Evolutionary conservation across 1,139 yeast genomes (phyloP).

Genomic region (Citeromyces hawaiiensis): DNA sequence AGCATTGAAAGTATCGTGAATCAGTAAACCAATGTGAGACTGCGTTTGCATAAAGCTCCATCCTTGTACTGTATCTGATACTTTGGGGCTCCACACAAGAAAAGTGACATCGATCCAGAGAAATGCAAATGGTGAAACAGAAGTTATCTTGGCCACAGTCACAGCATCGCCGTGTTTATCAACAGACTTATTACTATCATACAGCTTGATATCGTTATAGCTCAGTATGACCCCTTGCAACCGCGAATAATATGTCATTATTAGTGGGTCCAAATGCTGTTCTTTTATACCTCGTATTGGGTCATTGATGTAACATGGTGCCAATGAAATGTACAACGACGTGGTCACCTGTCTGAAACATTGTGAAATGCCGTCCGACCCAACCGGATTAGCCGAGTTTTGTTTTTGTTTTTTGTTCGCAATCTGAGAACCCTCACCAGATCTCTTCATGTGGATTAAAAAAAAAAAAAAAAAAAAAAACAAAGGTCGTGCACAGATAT

Average conservation of each 20-base stretch:
- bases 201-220: conserved; percentile 46
- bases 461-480: no score
- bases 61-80: conserved; percentile 80
- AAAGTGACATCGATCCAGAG: conserved; percentile 81
- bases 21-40: conserved; percentile 80
- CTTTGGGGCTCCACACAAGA: conserved; percentile 77
- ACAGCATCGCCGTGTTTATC: conserved; percentile 8
- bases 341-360: conserved; percentile 59
- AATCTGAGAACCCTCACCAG: no score
- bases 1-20: conserved; percentile 92
- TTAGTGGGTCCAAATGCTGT: conserved; percentile 81
- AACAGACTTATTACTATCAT: conserved; percentile 17
- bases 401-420: no score
- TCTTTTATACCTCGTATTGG: conserved; percentile 71
- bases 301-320: conserved; percentile 58
- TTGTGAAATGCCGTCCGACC: conserved; percentile 29
- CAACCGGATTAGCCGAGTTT: no score
- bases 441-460: no score
- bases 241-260: conserved; percentile 67
- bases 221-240: conserved; percentile 79
- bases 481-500: no score
- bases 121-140: conserved; percentile 81
- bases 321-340: conserved; percentile 67
- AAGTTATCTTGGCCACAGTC: conserved; percentile 52
- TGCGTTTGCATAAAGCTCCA: conserved; percentile 87